phyloP scores from a whole-genome alignment of 2,329 filamentous ascomycete species.

The Teratosphaeria zuluensis region DNA sequence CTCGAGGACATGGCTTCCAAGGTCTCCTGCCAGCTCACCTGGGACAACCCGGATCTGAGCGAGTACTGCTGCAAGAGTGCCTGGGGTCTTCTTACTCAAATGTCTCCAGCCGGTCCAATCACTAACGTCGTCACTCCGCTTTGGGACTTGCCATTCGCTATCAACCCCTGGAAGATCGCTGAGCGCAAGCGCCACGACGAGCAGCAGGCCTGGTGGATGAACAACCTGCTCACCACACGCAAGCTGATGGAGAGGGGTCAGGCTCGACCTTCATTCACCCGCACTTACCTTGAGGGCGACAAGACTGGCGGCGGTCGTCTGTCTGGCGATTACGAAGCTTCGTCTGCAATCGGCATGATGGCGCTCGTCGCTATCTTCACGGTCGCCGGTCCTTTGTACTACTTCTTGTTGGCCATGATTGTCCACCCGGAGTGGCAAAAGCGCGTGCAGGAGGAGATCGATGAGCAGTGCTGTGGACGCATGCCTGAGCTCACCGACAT shows the following conservation, averaged over 20 bases:
- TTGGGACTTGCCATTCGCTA: conserved; percentile 18
- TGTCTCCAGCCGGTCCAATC: conserved; percentile 24
- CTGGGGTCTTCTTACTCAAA: conserved; percentile 29
- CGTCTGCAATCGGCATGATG: conserved; percentile 12
- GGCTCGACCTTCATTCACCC: conserved; percentile 21
- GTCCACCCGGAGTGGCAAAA: conserved; percentile 8
- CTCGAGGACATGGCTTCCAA: conserved; percentile 51
- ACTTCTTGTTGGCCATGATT: conserved; percentile 8
- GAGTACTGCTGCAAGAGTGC: conserved; percentile 42
- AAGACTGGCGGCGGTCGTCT: conserved; percentile 23
- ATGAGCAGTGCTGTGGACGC: conserved; percentile 45
- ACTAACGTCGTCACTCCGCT: conserved; percentile 27
- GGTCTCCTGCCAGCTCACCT: conserved; percentile 45
- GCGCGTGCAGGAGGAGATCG: conserved; percentile 45
- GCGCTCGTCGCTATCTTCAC: conserved; percentile 11
- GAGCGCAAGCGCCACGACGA: conserved; percentile 22
- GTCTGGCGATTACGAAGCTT: conserved; percentile 27
- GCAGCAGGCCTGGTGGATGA: conserved; percentile 21
- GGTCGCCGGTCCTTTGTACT: conserved; percentile 8
- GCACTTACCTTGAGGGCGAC: conserved; percentile 22
- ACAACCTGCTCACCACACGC: conserved; percentile 18
- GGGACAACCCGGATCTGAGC: conserved; percentile 43
- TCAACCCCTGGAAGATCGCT: conserved; percentile 23
- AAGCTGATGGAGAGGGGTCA: conserved; percentile 30
- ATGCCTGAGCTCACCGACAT: conserved; percentile 45